Evolutionary conservation across 352 stramenopile species (phyloP).

Genomic region (Phytophthora foliorum): DNA sequence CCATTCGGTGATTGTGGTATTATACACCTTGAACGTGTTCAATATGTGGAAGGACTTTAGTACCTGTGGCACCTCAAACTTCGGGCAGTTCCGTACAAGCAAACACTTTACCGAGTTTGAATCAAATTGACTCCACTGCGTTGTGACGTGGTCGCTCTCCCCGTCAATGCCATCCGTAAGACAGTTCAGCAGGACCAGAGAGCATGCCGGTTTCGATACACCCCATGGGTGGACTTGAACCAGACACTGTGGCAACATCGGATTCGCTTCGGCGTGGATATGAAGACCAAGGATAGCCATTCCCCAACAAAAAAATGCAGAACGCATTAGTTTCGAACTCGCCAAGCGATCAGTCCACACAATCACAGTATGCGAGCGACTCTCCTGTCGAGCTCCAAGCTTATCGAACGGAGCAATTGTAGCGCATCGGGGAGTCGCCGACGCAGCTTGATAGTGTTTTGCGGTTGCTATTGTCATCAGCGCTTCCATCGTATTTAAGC

Average conservation of each 20-base stretch:
- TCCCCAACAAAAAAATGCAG: slow-evolving; percentile 41
- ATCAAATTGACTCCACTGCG: slow-evolving; percentile 30
- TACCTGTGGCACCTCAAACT: slow-evolving; percentile 25
- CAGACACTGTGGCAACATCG: slow-evolving; percentile 36
- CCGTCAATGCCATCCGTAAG: slow-evolving; percentile 23
- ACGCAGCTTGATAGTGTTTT: neutral
- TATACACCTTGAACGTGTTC: slow-evolving; percentile 39
- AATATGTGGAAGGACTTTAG: slow-evolving; percentile 24
- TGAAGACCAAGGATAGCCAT: slow-evolving; percentile 36
- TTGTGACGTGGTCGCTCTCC: slow-evolving; percentile 6
- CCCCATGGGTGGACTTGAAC: slow-evolving; percentile 42
- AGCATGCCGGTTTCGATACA: slow-evolving; percentile 30
- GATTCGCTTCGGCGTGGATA: slow-evolving; percentile 26
- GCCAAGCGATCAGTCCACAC: slow-evolving; percentile 21
- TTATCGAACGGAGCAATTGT: slow-evolving; percentile 25
- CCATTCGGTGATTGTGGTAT: slow-evolving; percentile 41
- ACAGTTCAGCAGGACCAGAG: slow-evolving; percentile 41
- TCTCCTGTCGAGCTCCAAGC: neutral
- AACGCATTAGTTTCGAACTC: slow-evolving; percentile 22
- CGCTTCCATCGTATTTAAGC: slow-evolving; percentile 42
- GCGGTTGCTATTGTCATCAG: slow-evolving; percentile 19
- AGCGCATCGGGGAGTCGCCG: slow-evolving; percentile 4
- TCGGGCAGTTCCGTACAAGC: slow-evolving; percentile 34
- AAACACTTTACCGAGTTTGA: slow-evolving; percentile 21
- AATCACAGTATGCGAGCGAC: neutral